A percentile compares a stretch with the other conserved stretches of the same genome.
Evolutionary conservation across 73 alveolate genomes (phyloP).

Genomic region (Stentor roeselii): DNA sequence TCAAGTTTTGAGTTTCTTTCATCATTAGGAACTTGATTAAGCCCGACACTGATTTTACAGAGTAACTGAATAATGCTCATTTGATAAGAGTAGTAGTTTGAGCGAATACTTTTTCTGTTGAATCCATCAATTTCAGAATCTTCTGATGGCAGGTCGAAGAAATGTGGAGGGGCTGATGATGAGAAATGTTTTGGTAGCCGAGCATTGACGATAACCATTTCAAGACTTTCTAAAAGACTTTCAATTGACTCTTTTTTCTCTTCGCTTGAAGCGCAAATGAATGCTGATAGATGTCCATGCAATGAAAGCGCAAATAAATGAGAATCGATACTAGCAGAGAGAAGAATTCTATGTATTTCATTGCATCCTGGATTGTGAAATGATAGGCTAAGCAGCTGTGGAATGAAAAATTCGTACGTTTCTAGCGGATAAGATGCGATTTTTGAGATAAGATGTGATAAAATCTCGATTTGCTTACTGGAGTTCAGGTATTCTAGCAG

Average conservation of each 20-base stretch:
- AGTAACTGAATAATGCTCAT: background rate
- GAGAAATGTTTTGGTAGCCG: conserved; percentile 7
- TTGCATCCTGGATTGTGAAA: background rate
- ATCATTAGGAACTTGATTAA: background rate
- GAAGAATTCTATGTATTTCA: conserved; percentile 21
- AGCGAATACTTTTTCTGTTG: background rate
- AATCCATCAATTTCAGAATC: background rate
- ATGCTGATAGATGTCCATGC: background rate
- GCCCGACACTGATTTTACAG: conserved; percentile 7
- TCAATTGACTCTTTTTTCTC: background rate
- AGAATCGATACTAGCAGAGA: background rate
- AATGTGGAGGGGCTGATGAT: conserved; percentile 3
- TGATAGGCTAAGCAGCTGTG: background rate
- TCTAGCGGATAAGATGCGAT: background rate
- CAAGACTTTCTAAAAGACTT: background rate
- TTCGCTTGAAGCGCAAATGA: background rate
- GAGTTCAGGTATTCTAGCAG: conserved; percentile 16
- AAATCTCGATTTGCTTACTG: background rate
- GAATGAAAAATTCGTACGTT: background rate
- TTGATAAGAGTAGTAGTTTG: background rate
- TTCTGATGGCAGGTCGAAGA: background rate
- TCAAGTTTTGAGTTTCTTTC: background rate
- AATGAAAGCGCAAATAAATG: conserved; percentile 16
- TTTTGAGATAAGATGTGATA: background rate
- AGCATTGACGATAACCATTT: conserved; percentile 25